Conservation (phyloP, 2,329 filamentous ascomycete species). For the Calonectria pseudoreteaudii region DNA sequence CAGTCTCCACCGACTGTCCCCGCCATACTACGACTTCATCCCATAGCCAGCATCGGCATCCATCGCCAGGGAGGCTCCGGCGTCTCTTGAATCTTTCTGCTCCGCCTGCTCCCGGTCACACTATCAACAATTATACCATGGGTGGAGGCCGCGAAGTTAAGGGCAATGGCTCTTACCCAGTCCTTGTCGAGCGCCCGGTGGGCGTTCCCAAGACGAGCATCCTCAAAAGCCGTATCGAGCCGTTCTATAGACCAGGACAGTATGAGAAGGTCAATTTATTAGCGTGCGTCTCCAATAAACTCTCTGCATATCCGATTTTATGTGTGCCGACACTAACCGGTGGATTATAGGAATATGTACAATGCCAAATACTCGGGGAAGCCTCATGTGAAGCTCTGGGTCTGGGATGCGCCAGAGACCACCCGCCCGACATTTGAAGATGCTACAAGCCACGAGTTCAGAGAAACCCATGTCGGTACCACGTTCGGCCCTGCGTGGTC, state of each 20-base stretch:
- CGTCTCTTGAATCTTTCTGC: conserved; percentile 52
- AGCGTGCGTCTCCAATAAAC: conserved; percentile 63
- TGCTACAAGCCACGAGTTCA: conserved; percentile 80
- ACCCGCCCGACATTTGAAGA: conserved; percentile 88
- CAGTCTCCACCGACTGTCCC: conserved; percentile 39
- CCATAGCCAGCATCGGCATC: conserved; percentile 31
- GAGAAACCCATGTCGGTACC: conserved; percentile 78
- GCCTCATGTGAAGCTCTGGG: conserved; percentile 84
- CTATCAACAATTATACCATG: conserved; percentile 55
- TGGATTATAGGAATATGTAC: conserved; percentile 50
- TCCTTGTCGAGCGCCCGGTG: conserved; percentile 64
- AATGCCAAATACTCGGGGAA: conserved; percentile 67
- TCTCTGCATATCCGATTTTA: background rate
- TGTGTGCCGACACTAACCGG: conserved; percentile 23
- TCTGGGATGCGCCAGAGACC: conserved; percentile 85
- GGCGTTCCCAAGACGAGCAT: conserved; percentile 88
- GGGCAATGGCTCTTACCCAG: conserved; percentile 61
- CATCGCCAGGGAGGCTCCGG: conserved; percentile 41
- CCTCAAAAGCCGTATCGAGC: conserved; percentile 84
- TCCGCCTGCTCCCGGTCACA: conserved; percentile 48
- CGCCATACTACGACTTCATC: conserved; percentile 36
- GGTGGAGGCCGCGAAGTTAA: conserved; percentile 61
- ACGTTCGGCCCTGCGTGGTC: conserved; percentile 95
- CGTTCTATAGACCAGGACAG: conserved; percentile 84
- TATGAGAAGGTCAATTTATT: conserved; percentile 81